Percentiles rank a stretch among this genome's conserved stretches.
phyloP scores from a whole-genome alignment of 768 basidiomycete genomes.

The Trametes coccinea region DNA sequence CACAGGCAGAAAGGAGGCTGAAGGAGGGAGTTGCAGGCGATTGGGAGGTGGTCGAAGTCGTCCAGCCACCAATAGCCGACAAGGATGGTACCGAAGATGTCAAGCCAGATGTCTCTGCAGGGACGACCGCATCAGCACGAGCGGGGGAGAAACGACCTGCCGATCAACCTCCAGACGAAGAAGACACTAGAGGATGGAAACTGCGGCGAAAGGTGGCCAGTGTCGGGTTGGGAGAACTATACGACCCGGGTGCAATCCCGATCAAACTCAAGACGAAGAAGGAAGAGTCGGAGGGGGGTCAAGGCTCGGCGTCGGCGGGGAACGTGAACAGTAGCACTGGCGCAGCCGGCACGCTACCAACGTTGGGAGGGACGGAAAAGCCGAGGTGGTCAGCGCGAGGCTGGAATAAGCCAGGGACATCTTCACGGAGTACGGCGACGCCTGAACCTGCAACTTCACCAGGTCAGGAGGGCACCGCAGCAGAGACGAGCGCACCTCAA shows the following conservation, averaged over 20 bases:
- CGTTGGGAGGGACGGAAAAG: constrained; percentile 11
- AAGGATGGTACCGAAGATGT: constrained; percentile 10
- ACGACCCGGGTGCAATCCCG: constrained; percentile 73
- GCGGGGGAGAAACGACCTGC: constrained; percentile 31
- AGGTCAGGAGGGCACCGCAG: neutral
- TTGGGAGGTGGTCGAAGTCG: constrained; percentile 67
- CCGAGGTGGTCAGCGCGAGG: constrained; percentile 31
- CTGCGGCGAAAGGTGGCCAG: constrained; percentile 61
- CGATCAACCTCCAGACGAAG: constrained; percentile 44
- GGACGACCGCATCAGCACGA: constrained; percentile 10
- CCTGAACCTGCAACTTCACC: neutral
- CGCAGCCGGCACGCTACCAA: neutral
- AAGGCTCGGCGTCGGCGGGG: too few relatives aligned
- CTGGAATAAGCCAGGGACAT: constrained; percentile 31
- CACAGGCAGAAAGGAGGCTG: constrained; percentile 57
- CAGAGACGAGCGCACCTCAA: neutral
- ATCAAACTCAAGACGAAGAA: constrained; percentile 63
- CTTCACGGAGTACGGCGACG: neutral
- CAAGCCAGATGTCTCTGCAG: constrained; percentile 2
- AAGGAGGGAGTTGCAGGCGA: constrained; percentile 73
- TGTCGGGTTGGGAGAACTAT: constrained; percentile 73
- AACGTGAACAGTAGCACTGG: neutral
- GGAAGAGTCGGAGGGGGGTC: constrained; percentile 32
- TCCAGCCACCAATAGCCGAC: constrained; percentile 25
- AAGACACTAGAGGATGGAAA: constrained; percentile 59